phyloP scores from a whole-genome alignment of 768 basidiomycete species.

The Pleurotus ostreatus region DNA sequence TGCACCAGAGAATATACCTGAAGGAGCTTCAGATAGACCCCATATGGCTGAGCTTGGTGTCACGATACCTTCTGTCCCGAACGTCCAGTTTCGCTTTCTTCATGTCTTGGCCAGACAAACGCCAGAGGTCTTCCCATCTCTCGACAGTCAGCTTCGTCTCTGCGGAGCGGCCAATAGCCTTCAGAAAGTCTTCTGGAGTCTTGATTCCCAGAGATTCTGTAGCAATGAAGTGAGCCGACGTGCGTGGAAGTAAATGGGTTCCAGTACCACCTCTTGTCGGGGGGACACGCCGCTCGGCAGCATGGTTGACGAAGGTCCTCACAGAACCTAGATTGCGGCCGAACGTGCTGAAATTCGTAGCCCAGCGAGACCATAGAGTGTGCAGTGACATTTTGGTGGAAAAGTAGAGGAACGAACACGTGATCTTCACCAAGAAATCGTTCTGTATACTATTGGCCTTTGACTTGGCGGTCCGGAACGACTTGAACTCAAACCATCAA shows the following conservation, averaged over 20 bases:
- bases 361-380: neutral
- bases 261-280: constrained; percentile 6
- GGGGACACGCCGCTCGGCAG: constrained; percentile 1
- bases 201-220: constrained; percentile 25
- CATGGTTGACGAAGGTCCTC: neutral
- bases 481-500: no score
- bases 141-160: constrained; percentile 63
- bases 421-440: neutral
- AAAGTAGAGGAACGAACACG: neutral
- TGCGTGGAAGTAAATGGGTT: neutral
- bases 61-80: constrained; percentile 64
- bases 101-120: constrained; percentile 48
- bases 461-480: no score
- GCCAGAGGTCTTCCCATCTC: constrained; percentile 76
- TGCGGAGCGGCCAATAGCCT: constrained; percentile 65
- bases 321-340: neutral
- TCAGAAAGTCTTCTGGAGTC: constrained; percentile 63
- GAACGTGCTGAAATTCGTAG: neutral
- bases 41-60: neutral
- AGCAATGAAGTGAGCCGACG: neutral
- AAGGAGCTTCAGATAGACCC: neutral
- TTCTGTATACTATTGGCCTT: no score
- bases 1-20: constrained; percentile 83
- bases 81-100: constrained; percentile 63
- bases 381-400: constrained; percentile 2